phyloP scores from a whole-genome alignment of 2,329 filamentous ascomycete genomes.

The Zelopaecilomyces penicillatus region DNA sequence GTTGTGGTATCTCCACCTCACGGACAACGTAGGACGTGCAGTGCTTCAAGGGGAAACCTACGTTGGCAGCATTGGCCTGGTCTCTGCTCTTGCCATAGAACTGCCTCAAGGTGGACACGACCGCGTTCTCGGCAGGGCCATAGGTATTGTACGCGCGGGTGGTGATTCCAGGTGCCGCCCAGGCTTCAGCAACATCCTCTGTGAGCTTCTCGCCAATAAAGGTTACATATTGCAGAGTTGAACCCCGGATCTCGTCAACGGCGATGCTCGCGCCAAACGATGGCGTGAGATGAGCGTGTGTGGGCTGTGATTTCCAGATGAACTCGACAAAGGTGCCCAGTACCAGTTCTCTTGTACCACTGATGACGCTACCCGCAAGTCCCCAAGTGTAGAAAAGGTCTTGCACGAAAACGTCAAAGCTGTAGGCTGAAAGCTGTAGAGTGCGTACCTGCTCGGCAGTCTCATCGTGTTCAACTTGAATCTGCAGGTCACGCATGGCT shows the following conservation, averaged over 20 bases:
- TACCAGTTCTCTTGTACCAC: no score
- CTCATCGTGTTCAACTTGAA: no score
- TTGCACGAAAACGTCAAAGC: no score
- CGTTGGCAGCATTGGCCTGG: constrained; percentile 15
- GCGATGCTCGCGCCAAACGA: constrained; percentile 49
- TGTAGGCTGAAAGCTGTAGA: no score
- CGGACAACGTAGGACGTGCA: constrained; percentile 14
- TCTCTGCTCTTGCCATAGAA: constrained; percentile 14
- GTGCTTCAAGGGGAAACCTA: constrained; percentile 16
- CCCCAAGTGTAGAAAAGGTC: no score
- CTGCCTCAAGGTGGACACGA: constrained; percentile 19
- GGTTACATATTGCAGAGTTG: constrained; percentile 47
- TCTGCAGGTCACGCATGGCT: no score
- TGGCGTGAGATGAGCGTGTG: constrained; percentile 54
- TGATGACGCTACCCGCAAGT: no score
- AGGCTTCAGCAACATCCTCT: constrained; percentile 45
- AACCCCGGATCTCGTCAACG: constrained; percentile 23
- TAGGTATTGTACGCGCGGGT: constrained; percentile 18
- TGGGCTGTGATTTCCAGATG: constrained; percentile 35
- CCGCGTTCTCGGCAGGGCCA: constrained; percentile 18
- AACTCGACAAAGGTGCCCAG: no score
- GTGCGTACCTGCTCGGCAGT: no score
- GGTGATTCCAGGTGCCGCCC: constrained; percentile 35
- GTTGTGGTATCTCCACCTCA: neutral
- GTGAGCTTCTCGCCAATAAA: constrained; percentile 55